A percentile compares a stretch with the other conserved stretches of the same genome.
Conservation (phyloP, 2,329 filamentous ascomycete genomes). For the Cadophora gregata region DNA sequence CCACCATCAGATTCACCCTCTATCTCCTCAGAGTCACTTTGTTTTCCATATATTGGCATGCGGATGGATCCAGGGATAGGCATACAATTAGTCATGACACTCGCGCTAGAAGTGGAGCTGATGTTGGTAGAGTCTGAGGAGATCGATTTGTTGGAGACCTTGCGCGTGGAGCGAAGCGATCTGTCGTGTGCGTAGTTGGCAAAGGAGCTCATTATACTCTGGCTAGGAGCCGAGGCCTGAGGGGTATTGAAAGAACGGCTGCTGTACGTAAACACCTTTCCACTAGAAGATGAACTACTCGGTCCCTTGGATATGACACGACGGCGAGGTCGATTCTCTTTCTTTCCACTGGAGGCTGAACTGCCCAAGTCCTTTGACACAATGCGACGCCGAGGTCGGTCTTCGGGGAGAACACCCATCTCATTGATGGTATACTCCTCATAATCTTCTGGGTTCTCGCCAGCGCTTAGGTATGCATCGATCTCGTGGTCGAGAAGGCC, state of each 20-base stretch:
- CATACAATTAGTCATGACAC: neutral
- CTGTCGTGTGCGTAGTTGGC: neutral
- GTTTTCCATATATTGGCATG: neutral
- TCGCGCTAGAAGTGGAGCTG: neutral
- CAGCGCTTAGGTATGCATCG: neutral
- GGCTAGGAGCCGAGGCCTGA: neutral
- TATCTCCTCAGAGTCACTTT: neutral
- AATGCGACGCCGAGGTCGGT: neutral
- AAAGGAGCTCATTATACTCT: neutral
- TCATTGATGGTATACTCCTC: neutral
- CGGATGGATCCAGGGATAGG: neutral
- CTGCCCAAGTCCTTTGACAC: neutral
- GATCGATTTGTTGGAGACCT: neutral
- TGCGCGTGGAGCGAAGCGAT: slow-evolving; percentile 1
- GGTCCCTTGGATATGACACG: neutral
- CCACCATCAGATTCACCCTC: neutral
- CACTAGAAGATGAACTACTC: neutral
- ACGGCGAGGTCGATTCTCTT: neutral
- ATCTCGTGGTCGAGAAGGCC: neutral
- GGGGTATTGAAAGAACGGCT: neutral
- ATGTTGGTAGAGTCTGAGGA: neutral
- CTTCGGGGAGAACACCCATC: neutral
- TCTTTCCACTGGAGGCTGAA: neutral
- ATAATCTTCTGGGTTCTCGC: neutral
- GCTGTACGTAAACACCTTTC: neutral